These are phyloP conservation scores for Cutaneotrichosporon sp. DNA, from an alignment of 1,284 basidiomycete species.

Conservation along the genomic window DNA sequence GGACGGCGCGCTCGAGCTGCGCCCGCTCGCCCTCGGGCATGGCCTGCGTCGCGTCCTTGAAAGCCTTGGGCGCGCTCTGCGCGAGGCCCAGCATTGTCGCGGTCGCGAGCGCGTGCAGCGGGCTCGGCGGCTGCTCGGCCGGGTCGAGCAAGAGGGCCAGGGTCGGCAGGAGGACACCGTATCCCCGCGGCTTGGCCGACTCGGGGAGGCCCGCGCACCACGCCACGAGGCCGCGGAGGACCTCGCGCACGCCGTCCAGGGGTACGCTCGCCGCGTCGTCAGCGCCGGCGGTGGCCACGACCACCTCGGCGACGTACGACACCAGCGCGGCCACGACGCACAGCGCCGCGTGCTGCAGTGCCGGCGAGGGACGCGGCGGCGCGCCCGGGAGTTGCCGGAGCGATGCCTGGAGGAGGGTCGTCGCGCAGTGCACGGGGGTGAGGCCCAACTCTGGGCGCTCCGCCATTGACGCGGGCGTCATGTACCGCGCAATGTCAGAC, in stretches of 20 bases:
- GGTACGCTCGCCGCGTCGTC: conserved; percentile 56
- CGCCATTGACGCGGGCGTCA: conserved; percentile 59
- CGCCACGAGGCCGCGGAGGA: conserved; percentile 74
- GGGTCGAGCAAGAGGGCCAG: conserved; percentile 72
- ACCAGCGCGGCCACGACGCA: conserved; percentile 78
- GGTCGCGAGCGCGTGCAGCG: conserved; percentile 67
- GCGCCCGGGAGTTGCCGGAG: conserved; percentile 29
- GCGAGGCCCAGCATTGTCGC: conserved; percentile 76
- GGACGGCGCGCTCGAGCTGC: conserved; percentile 73
- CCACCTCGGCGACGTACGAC: conserved; percentile 70
- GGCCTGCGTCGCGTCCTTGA: conserved; percentile 80
- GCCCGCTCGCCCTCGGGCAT: conserved; percentile 66
- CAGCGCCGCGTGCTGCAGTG: conserved; percentile 72
- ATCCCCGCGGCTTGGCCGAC: conserved; percentile 65
- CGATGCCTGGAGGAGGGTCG: conserved; percentile 70
- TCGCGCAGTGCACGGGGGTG: conserved; percentile 86
- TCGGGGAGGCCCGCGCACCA: conserved; percentile 65
- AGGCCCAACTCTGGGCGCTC: conserved; percentile 68
- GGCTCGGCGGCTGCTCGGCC: conserved; percentile 48
- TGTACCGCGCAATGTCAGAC: conserved; percentile 74
- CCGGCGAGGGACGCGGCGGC: conserved; percentile 41
- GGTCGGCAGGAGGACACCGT: conserved; percentile 77
- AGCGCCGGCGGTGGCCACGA: conserved; percentile 59
- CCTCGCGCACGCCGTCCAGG: conserved; percentile 66
- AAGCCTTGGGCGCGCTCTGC: conserved; percentile 69